Percentiles rank a stretch among this genome's conserved stretches.
Evolutionary conservation across 148 eudicot genomes (phyloP).

Genomic region (Pouteria glomerata): DNA sequence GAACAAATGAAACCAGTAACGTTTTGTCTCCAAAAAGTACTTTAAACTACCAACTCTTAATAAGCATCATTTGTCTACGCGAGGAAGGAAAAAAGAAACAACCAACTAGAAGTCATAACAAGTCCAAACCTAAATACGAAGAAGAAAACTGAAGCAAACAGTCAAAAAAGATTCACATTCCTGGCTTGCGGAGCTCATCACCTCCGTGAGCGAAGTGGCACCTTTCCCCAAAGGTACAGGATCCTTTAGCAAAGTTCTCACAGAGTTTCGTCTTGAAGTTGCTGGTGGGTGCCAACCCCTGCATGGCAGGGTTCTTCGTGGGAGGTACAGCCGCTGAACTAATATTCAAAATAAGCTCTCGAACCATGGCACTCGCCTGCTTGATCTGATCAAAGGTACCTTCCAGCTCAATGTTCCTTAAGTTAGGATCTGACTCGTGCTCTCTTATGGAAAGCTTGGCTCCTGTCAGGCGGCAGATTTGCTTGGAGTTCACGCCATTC

Average conservation of each 20-base stretch:
- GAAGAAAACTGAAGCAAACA: too few species aligned
- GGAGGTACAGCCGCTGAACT: conserved; percentile 38
- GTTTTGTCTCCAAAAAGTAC: too few species aligned
- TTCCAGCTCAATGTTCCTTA: conserved; percentile 74
- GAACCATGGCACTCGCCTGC: conserved; percentile 81
- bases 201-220: conserved; percentile 87
- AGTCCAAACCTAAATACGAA: too few species aligned
- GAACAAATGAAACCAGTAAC: too few species aligned
- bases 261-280: conserved; percentile 76
- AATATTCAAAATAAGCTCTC: conserved; percentile 59
- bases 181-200: conserved; percentile 54
- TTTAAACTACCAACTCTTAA: too few species aligned
- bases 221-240: conserved; percentile 76
- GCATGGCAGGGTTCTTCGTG: conserved; percentile 8
- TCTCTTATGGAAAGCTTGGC: conserved; percentile 72
- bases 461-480: conserved; percentile 72
- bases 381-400: conserved; percentile 87
- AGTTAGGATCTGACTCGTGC: conserved; percentile 67
- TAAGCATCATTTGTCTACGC: too few species aligned
- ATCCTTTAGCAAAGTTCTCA: conserved; percentile 69
- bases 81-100: too few species aligned
- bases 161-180: conserved; percentile 19
- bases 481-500: conserved; percentile 73
- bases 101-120: too few species aligned
- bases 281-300: conserved; percentile 28